Conservation (phyloP, 805 yeast genomes). For the Isabelozyma pseudorhagii region DNA sequence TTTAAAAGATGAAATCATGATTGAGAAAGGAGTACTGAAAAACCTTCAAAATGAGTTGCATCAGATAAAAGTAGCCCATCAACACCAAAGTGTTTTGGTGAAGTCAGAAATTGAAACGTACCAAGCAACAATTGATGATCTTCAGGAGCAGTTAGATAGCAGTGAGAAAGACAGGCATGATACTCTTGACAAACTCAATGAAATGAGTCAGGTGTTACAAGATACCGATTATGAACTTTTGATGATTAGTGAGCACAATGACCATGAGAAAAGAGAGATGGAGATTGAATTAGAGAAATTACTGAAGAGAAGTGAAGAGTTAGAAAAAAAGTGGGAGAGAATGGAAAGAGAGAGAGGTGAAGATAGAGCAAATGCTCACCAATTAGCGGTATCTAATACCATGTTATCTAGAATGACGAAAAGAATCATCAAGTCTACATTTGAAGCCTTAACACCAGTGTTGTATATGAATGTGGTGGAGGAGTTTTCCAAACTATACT, state of each 20-base stretch:
- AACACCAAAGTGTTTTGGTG: not conserved
- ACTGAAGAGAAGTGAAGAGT: not conserved
- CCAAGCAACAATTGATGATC: not conserved
- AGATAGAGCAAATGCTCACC: not conserved
- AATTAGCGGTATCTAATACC: not conserved
- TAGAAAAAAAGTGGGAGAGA: not conserved
- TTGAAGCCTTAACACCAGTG: not conserved
- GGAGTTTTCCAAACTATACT: not conserved
- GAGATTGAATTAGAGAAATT: not conserved
- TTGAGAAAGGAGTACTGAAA: not conserved
- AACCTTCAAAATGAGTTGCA: not conserved
- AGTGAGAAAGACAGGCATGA: not conserved
- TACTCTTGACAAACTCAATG: not conserved
- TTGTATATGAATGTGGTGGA: not conserved
- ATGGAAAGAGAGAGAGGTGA: not conserved
- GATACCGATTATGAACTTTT: not conserved
- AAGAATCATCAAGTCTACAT: not conserved
- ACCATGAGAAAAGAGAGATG: not conserved
- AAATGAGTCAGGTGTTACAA: not conserved
- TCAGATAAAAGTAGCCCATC: not conserved
- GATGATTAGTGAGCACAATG: not conserved
- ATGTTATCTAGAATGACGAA: not conserved
- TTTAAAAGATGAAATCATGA: not conserved
- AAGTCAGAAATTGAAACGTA: not conserved
- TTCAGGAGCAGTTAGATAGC: not conserved